Evolutionary conservation across 768 basidiomycete species (phyloP).

Genomic region (Leccinum aurantiacum): DNA sequence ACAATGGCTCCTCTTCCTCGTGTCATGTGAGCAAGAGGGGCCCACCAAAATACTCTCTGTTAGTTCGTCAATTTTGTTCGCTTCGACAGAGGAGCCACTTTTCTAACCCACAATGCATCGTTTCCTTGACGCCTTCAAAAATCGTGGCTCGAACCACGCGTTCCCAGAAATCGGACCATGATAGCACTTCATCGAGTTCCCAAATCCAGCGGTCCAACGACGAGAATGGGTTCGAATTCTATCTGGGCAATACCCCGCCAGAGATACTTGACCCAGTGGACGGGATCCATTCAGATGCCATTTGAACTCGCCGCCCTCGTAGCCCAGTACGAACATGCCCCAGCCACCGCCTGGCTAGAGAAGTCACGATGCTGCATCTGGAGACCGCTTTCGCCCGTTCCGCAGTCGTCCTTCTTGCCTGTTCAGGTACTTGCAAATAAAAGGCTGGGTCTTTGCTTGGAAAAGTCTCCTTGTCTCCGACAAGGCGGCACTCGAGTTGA

Average conservation of each 20-base stretch:
- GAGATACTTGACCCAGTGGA: constrained; percentile 14
- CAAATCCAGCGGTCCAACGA: constrained; percentile 5
- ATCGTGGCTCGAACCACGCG: neutral
- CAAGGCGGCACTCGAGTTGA: constrained; percentile 33
- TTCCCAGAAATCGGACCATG: neutral
- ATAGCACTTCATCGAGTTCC: neutral
- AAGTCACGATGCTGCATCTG: constrained; percentile 51
- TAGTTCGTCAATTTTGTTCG: neutral
- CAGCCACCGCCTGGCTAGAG: constrained; percentile 72
- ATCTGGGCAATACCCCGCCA: neutral
- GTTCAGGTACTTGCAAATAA: constrained; percentile 59
- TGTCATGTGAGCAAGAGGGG: neutral
- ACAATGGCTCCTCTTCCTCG: neutral
- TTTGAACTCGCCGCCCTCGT: constrained; percentile 49
- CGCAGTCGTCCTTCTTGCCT: constrained; percentile 42
- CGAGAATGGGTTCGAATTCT: neutral
- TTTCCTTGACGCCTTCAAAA: constrained; percentile 4
- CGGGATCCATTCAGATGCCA: constrained; percentile 2
- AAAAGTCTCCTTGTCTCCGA: constrained; percentile 60
- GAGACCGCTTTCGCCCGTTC: constrained; percentile 33
- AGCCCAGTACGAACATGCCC: constrained; percentile 64
- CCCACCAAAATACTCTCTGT: neutral
- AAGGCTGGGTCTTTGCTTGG: constrained; percentile 58
- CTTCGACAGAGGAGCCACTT: neutral
- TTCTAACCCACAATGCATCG: constrained; percentile 1